Percentiles rank a stretch among this genome's conserved stretches.
Conservation (phyloP, 352 stramenopile species). For the Thalassiosira mediterranea region DNA sequence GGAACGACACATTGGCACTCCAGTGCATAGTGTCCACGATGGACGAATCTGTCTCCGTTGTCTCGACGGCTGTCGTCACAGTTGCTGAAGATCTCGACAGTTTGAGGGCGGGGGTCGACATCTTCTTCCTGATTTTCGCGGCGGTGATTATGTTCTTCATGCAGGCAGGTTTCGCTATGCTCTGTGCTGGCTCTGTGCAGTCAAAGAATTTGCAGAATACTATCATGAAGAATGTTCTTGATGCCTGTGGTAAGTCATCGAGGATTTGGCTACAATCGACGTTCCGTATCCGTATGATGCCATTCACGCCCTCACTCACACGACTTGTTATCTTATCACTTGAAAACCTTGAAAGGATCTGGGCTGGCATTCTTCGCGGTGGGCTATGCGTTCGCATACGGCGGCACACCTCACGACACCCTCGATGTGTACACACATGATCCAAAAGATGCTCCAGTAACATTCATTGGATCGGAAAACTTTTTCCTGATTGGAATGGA, state of each 20-base stretch:
- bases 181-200: conserved; percentile 77
- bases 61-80: no score
- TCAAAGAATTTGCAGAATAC: conserved; percentile 87
- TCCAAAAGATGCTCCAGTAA: no score
- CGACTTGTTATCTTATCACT: no score
- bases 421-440: background rate
- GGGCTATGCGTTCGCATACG: conserved; percentile 85
- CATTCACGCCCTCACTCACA: background rate
- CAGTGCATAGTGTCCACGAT: no score
- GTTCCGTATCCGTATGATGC: background rate
- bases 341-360: no score
- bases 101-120: conserved; percentile 41
- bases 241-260: conserved; percentile 80
- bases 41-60: no score
- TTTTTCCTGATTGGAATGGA: conserved; percentile 57
- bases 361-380: conserved; percentile 77
- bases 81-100: no score
- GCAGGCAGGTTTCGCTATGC: conserved; percentile 83
- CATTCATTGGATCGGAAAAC: conserved; percentile 63
- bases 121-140: conserved; percentile 73
- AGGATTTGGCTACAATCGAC: conserved; percentile 48
- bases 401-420: no score
- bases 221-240: conserved; percentile 86
- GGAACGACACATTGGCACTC: no score
- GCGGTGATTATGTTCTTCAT: conserved; percentile 78